Conservation (phyloP, 2,329 filamentous ascomycete genomes). For the Botrytis tulipae region DNA sequence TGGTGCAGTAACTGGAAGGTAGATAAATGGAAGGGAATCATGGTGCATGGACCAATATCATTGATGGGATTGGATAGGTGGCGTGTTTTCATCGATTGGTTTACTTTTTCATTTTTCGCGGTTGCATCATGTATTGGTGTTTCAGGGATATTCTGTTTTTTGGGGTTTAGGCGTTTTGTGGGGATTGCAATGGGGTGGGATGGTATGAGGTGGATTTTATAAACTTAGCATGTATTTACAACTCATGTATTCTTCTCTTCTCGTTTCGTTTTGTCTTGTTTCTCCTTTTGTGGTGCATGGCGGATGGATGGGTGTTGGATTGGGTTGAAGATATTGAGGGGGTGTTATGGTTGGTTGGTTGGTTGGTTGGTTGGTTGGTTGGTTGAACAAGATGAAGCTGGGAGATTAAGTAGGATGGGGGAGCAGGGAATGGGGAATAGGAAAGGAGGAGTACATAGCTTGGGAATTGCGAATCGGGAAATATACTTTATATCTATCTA, state of each 20-base stretch:
- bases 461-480: not conserved
- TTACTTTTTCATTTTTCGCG: not conserved
- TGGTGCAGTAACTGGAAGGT: constrained; percentile 16
- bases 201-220: not conserved
- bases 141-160: not conserved
- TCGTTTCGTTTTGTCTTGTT: not conserved
- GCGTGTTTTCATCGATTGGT: not conserved
- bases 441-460: not conserved
- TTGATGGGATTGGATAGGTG: constrained; percentile 9
- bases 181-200: not conserved
- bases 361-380: not conserved
- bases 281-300: not conserved
- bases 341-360: not conserved
- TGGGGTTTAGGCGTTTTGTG: not conserved
- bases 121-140: constrained; percentile 4
- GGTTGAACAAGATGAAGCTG: not conserved
- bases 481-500: not conserved
- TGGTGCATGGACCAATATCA: constrained; percentile 11
- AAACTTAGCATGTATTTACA: constrained; percentile 3
- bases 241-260: constrained; percentile 11
- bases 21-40: constrained; percentile 15
- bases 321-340: not conserved
- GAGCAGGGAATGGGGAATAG: no score
- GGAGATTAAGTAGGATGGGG: not conserved
- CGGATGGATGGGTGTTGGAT: not conserved